Evolutionary conservation across 768 basidiomycete species (phyloP).

Genomic region (Pluteus cervinus): DNA sequence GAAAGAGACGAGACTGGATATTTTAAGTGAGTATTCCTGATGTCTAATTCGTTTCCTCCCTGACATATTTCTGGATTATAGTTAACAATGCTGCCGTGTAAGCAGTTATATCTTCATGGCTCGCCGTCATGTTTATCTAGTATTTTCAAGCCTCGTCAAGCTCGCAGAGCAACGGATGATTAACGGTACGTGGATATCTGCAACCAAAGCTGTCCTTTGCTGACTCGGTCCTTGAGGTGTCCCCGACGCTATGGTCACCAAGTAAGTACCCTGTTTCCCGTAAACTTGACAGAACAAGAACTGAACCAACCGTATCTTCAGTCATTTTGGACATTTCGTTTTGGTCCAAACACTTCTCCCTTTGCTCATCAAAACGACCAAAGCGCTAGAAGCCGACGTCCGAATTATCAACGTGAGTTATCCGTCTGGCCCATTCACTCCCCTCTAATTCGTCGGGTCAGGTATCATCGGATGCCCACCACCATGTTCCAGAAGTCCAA

Average conservation of each 20-base stretch:
- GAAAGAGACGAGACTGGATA: conserved; percentile 47
- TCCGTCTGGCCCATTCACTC: not conserved
- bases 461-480: conserved; percentile 26
- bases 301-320: no score
- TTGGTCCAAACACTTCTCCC: conserved; percentile 52
- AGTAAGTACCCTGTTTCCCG: no score
- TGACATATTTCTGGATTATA: conserved; percentile 11
- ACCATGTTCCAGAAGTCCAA: conserved; percentile 9
- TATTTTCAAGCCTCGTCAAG: not conserved
- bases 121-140: conserved; percentile 2
- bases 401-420: conserved; percentile 50
- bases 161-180: no score
- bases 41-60: not conserved
- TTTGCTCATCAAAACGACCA: conserved; percentile 42
- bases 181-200: no score
- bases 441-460: conserved; percentile 8
- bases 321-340: conserved; percentile 48
- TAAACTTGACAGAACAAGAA: no score
- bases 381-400: conserved; percentile 44
- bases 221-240: no score
- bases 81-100: conserved; percentile 56
- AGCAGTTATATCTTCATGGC: conserved; percentile 10
- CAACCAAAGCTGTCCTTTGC: no score
- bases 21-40: conserved; percentile 35
- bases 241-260: no score